phyloP scores from a whole-genome alignment of 495 filamentous ascomycete species.

The Monascus purpureus region DNA sequence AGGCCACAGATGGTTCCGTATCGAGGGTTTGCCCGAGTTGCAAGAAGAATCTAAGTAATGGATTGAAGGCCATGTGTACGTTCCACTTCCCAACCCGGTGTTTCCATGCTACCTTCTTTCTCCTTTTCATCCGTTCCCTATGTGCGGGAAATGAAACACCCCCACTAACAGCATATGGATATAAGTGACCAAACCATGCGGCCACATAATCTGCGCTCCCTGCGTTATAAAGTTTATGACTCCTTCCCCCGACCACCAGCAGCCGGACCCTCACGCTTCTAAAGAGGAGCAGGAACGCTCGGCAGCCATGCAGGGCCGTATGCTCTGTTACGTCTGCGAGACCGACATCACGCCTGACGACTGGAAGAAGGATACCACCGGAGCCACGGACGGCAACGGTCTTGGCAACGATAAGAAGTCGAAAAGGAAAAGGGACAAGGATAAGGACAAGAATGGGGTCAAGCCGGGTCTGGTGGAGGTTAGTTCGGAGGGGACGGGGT shows the following conservation, averaged over 20 bases:
- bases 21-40: constrained; percentile 75
- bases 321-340: constrained; percentile 83
- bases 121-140: neutral
- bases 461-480: constrained; percentile 73
- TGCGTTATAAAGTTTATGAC: constrained; percentile 85
- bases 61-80: constrained; percentile 61
- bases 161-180: neutral
- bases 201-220: constrained; percentile 81
- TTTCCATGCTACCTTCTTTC: constrained; percentile 2
- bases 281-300: constrained; percentile 35
- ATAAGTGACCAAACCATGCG: constrained; percentile 74
- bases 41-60: constrained; percentile 70
- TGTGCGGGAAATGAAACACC: neutral
- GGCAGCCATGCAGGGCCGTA: constrained; percentile 19
- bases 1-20: constrained; percentile 32
- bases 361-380: neutral
- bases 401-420: constrained; percentile 8
- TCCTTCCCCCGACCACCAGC: constrained; percentile 24
- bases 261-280: constrained; percentile 50
- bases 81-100: constrained; percentile 3
- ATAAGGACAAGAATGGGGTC: constrained; percentile 32
- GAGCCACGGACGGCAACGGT: neutral
- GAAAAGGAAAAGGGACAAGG: constrained; percentile 33
- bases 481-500: constrained; percentile 82
- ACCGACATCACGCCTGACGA: constrained; percentile 43